Percentiles rank a stretch among this genome's conserved stretches.
Conservation (phyloP, 192 early-diverging fungal species). For the Ambispora gerdemannii region DNA sequence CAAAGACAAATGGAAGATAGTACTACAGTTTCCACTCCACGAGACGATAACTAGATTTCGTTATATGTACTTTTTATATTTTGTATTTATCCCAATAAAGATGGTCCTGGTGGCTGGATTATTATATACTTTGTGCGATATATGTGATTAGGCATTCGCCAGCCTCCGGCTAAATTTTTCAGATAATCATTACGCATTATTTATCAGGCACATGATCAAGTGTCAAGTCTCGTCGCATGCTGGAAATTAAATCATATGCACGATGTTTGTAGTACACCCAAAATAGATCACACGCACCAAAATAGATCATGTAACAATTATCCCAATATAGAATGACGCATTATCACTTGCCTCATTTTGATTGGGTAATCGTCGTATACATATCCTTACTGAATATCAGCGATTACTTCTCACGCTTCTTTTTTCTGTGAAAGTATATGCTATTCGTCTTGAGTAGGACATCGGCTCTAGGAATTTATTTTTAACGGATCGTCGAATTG, state of each 20-base stretch:
- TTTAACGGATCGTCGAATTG: neutral
- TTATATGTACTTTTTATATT: slow-evolving; percentile 3
- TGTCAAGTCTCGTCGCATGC: no score
- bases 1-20: slow-evolving; percentile 16
- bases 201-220: neutral
- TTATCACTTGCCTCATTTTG: no score
- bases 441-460: neutral
- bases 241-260: neutral
- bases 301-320: no score
- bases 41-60: slow-evolving; percentile 9
- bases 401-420: neutral
- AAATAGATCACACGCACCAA: neutral
- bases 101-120: neutral
- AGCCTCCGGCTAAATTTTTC: slow-evolving; percentile 5
- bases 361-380: no score
- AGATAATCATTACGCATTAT: slow-evolving; percentile 3
- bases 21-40: slow-evolving; percentile 21
- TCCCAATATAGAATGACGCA: no score
- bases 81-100: slow-evolving; percentile 10
- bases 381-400: no score
- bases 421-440: neutral
- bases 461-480: neutral
- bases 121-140: no score
- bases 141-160: no score
- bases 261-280: neutral